Evolutionary conservation across 73 alveolate genomes (phyloP), one percentile per base, ranked within the genome.

Genomic region (Uronychia setigera): DNA sequence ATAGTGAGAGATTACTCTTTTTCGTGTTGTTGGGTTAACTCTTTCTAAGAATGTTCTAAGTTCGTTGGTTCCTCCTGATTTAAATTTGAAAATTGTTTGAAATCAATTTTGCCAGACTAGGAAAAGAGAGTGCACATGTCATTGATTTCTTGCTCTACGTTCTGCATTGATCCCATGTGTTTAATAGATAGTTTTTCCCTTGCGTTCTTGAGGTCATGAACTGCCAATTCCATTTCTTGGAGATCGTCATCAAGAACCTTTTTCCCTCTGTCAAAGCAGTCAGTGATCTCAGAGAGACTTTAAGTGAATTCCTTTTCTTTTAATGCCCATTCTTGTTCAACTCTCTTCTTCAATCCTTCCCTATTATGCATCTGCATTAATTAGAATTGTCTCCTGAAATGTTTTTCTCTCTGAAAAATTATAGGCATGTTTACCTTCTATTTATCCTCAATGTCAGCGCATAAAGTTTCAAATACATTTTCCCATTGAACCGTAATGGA

Each of bases 141-240:
- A 67, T 67, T 29, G 32, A 67, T 5, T 26, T 67, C 79, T 26
- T 67, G 30, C 33, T 67, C 79, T 11, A 67, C 79, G 79, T 67
- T 26, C 11, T 26, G 11, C 79, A 67, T 67, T 11, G 30, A 27
- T 26, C 79, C 79, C 26, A 67, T 1, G 33, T 67, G 79, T 29
- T 67, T 67, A 26, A 67, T 29, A 26, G 30, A 27, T 1, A 67
- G 79, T 26, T 67, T 67, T 26, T 67, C 79, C 11, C 79, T 26
- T 9, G 79, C 79, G 26, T 67, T 67, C 79, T 26, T 5, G 25
- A 67, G 33, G 26, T 67, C 79, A 67, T 67, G 79, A 67, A 67
- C 79, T 27, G 79, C 79, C 30, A 67, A 29, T 29, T 67, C 79
- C 30, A 67, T 67, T 26, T 67, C 79, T 11, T 67, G 5, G n/a